Evolutionary conservation across 352 stramenopile genomes (phyloP).

Genomic region (Phytophthora meadii): DNA sequence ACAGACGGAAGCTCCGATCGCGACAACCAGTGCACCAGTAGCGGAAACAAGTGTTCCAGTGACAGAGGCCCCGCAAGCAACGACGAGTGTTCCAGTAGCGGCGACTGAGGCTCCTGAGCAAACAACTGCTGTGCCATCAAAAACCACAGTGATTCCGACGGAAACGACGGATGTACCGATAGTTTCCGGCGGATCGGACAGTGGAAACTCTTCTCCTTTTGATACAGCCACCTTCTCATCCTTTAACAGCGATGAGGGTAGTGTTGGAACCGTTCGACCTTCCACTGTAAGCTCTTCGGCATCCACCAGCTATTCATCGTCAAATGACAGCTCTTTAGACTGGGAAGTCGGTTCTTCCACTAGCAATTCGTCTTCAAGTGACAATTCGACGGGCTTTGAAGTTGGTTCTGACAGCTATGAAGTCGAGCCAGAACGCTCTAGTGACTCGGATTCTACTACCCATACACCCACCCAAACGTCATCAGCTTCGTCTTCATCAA

Average conservation of each 20-base stretch:
- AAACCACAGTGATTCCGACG: not conserved
- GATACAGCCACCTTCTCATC: conserved; percentile 15
- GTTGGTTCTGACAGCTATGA: conserved; percentile 11
- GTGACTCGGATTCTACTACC: conserved; percentile 12
- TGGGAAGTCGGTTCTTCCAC: conserved; percentile 4
- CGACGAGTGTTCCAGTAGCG: conserved; percentile 51
- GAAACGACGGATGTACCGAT: conserved; percentile 1
- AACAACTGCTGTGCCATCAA: conserved; percentile 4
- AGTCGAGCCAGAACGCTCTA: conserved; percentile 8
- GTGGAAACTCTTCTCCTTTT: conserved; percentile 4
- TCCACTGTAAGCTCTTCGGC: conserved; percentile 7
- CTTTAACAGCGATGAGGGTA: conserved; percentile 6
- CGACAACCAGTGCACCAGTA: not conserved
- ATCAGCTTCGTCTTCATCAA: conserved; percentile 9
- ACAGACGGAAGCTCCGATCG: conserved; percentile 3
- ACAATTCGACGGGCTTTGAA: not conserved
- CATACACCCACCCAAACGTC: conserved; percentile 1
- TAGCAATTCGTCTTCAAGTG: not conserved
- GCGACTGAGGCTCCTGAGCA: conserved; percentile 17
- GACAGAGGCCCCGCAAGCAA: not conserved
- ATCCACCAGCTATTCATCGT: conserved; percentile 4
- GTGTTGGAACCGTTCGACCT: conserved; percentile 18
- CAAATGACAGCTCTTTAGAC: not conserved
- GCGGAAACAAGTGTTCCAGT: not conserved
- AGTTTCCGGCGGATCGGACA: conserved; percentile 7